Evolutionary conservation across 1,284 basidiomycete genomes (phyloP), one percentile per base, ranked within the genome.

Genomic region (Cryptococcus jaspeensis): DNA sequence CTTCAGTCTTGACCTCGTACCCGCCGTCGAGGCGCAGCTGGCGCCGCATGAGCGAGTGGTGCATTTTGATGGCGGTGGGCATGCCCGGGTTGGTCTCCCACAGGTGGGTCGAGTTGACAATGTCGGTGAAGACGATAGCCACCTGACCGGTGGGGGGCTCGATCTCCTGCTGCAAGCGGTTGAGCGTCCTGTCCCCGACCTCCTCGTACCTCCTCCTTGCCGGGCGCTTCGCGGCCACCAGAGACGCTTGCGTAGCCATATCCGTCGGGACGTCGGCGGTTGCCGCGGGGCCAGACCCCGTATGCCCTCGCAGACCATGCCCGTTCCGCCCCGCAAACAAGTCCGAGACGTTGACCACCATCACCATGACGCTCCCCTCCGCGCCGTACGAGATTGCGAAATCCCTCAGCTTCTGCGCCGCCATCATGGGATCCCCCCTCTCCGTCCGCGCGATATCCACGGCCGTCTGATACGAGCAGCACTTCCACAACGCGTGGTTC

Each of bases 1-100:
- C 96, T 87, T 99, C 96, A 20, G 96, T 99, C 79, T 99, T 99
- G 69, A 98, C 95, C 78, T 99, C 94, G 77, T 98, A 99, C 0
- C 96, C 96, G 42, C 93, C 94, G 70, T 94, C 95, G 52, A 90
- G 83, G 35, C 95, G 85, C 43, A 99, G 80, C 64, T 91, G 88
- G 11, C 94, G 84, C 22, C 95, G 87, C 57, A 99, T 82, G 15
- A 98, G 81, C 58, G 81, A 84, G 75, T 98, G 96, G 80, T 99
- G 96, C 70, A 93, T 79, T 39, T 88, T 85, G 84, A 98, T 96
- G 1, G 95, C 94, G 0, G 90, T 88, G 44, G 89, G 87, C 95
- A 99, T 99, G 4, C 94, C 94, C 0, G 88, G 85, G 70, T 99
- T 99, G 48, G 87, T 88, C 73, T 99, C 96, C 96, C 96, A 99